Conservation (phyloP, 495 filamentous ascomycete species). For the Lasiosphaeria miniovina region DNA sequence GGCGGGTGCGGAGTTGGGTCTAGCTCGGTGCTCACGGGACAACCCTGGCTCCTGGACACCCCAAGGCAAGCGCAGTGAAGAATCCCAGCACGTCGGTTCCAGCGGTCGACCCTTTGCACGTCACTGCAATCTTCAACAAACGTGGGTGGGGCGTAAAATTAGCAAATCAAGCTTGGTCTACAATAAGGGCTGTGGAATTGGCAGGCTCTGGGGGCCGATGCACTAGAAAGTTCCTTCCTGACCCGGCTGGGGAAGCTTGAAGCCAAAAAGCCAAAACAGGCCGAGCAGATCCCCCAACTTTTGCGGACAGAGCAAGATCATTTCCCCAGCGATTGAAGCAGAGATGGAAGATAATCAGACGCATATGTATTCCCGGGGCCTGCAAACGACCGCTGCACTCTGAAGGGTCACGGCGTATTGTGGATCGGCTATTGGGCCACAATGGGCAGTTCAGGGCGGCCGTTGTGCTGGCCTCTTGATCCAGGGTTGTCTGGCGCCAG, state of each 20-base stretch:
- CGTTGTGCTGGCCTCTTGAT: neutral
- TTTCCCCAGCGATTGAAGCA: no score
- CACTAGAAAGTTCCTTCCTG: neutral
- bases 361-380: neutral
- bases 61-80: neutral
- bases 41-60: neutral
- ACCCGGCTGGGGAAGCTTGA: neutral
- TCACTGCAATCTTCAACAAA: constrained; percentile 15
- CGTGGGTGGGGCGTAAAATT: constrained; percentile 6
- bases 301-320: no score
- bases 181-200: constrained; percentile 12
- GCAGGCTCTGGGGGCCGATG: constrained; percentile 5
- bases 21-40: neutral
- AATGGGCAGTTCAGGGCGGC: neutral
- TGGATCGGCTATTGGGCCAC: neutral
- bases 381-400: neutral
- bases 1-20: neutral
- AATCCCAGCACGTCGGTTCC: constrained; percentile 24
- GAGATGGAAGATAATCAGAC: neutral
- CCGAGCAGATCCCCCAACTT: no score
- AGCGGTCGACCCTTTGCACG: constrained; percentile 23
- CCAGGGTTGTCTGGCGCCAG: neutral
- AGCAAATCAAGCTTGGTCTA: neutral
- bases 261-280: neutral
- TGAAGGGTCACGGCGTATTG: neutral